phyloP scores from a whole-genome alignment of 805 yeast genomes.

The Myxozyma mucilagina region DNA sequence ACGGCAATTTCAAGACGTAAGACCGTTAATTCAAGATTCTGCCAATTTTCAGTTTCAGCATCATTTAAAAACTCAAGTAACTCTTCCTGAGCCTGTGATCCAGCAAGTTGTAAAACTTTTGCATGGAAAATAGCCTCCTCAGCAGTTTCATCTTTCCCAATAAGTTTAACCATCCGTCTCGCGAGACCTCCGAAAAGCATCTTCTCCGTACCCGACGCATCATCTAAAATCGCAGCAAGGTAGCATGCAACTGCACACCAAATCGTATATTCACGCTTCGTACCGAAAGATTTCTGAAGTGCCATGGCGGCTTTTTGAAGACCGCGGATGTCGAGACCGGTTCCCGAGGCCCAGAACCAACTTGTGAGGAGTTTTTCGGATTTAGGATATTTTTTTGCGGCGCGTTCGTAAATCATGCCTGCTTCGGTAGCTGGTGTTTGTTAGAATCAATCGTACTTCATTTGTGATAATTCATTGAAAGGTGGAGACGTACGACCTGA shows the following conservation, averaged over 20 bases:
- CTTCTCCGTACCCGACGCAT: conserved; percentile 48
- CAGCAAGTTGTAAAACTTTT: conserved; percentile 43
- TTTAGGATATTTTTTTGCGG: conserved; percentile 26
- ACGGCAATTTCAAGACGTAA: conserved; percentile 47
- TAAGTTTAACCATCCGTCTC: conserved; percentile 53
- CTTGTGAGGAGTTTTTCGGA: conserved; percentile 17
- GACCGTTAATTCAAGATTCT: conserved; percentile 64
- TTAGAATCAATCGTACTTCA: neutral
- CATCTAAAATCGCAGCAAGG: conserved; percentile 36
- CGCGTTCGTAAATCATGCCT: conserved; percentile 21
- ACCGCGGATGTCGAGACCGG: conserved; percentile 30
- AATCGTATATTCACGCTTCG: conserved; percentile 17
- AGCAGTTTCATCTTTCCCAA: conserved; percentile 54
- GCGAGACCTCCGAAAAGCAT: conserved; percentile 63
- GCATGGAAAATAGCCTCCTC: conserved; percentile 69
- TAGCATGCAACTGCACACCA: conserved; percentile 25
- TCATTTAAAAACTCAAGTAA: conserved; percentile 40
- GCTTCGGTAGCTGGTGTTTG: conserved; percentile 19
- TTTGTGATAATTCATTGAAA: neutral
- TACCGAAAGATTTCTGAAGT: conserved; percentile 22
- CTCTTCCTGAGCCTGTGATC: conserved; percentile 38
- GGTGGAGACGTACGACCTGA: conserved; percentile 18
- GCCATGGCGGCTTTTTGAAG: conserved; percentile 32
- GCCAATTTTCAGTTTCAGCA: conserved; percentile 32
- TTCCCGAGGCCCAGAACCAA: conserved; percentile 31